Percentiles rank a stretch among this genome's conserved stretches.
phyloP scores from a whole-genome alignment of 805 yeast species.

The Starmerella tilneyi region DNA sequence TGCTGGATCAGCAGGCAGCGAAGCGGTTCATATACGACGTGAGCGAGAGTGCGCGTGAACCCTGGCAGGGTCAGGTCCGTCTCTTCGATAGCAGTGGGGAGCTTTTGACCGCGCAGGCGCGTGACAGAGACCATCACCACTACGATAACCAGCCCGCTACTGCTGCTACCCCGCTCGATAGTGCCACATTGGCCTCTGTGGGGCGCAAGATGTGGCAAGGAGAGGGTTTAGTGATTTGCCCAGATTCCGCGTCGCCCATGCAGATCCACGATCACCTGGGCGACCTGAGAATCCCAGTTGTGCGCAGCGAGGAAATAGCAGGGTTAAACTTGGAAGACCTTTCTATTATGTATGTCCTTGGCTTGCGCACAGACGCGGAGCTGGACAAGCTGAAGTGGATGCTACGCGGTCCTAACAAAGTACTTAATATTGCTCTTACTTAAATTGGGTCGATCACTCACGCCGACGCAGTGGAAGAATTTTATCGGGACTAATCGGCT shows the following conservation, averaged over 20 bases:
- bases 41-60: not conserved
- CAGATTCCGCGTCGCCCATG: slow-evolving; percentile 5
- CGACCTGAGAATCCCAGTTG: slow-evolving; percentile 1
- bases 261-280: slow-evolving; percentile 7
- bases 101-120: not conserved
- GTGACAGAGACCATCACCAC: too few species aligned
- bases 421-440: not conserved
- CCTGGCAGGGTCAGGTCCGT: slow-evolving; percentile 8
- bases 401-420: slow-evolving; percentile 7
- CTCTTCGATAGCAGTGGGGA: not conserved
- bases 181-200: not conserved
- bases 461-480: not conserved
- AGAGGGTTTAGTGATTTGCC: slow-evolving; percentile 17
- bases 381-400: slow-evolving; percentile 14
- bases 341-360: slow-evolving; percentile 12
- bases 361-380: slow-evolving; percentile 2
- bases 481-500: not conserved
- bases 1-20: slow-evolving; percentile 3
- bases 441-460: not conserved
- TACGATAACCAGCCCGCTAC: not conserved
- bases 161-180: not conserved
- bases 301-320: slow-evolving; percentile 14
- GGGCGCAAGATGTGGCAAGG: slow-evolving; percentile 17
- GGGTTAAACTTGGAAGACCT: slow-evolving; percentile 19
- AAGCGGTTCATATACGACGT: slow-evolving; percentile 16